phyloP scores from a whole-genome alignment of 169 alveolate genomes.

The Eimeria falciformis region DNA sequence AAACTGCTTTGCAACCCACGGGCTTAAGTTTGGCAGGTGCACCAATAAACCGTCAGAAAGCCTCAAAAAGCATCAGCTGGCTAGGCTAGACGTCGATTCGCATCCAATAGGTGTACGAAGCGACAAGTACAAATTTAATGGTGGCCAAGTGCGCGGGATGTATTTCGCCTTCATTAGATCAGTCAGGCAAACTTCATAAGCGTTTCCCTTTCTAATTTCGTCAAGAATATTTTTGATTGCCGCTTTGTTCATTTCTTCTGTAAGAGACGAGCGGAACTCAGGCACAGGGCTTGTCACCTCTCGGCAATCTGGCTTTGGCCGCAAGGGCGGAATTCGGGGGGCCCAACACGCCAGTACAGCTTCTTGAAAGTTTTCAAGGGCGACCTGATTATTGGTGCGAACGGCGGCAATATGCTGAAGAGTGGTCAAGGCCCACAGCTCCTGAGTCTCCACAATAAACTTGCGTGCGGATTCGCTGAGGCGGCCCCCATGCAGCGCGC shows the following conservation, averaged over 20 bases:
- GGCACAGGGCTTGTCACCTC: too few species aligned
- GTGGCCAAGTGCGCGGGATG: not conserved
- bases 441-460: not conserved
- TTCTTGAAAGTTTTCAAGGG: too few species aligned
- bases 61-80: too few species aligned
- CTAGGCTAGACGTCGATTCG: too few species aligned
- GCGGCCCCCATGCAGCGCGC: not conserved
- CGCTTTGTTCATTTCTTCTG: not conserved
- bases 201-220: constrained; percentile 74
- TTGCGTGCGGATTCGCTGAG: not conserved
- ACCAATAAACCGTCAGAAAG: too few species aligned
- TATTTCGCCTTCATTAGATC: constrained; percentile 59
- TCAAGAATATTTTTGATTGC: not conserved
- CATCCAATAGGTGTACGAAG: too few species aligned
- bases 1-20: too few species aligned
- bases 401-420: not conserved
- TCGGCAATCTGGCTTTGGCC: not conserved
- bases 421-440: not conserved
- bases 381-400: too few species aligned
- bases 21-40: too few species aligned
- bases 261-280: not conserved
- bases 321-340: not conserved
- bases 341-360: too few species aligned
- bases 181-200: constrained; percentile 83
- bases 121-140: constrained; percentile 46